These are phyloP conservation scores for Pseudocercospora cruenta DNA, from an alignment of 2,329 filamentous ascomycete species.

Conservation along the genomic window DNA sequence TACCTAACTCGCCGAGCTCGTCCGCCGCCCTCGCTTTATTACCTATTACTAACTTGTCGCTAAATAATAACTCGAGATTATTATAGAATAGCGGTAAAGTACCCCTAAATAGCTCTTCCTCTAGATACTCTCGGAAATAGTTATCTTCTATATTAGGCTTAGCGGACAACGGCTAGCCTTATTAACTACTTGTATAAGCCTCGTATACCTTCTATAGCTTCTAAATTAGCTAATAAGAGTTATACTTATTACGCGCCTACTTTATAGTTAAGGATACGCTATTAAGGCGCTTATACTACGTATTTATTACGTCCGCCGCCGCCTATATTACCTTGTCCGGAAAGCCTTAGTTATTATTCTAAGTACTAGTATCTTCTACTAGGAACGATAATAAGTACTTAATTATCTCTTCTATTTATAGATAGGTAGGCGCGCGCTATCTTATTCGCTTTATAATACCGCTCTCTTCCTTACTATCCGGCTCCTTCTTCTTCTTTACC, in stretches of 20 bases:
- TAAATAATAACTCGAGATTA: neutral
- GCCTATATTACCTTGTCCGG: neutral
- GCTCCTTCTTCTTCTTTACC: too few species aligned
- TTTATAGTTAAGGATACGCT: too few species aligned
- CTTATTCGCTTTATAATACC: too few species aligned
- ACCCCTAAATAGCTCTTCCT: neutral
- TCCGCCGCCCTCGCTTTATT: neutral
- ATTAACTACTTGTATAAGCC: neutral
- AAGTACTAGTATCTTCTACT: neutral
- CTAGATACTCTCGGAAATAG: neutral
- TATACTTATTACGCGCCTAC: neutral
- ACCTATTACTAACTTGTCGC: neutral
- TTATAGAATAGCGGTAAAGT: neutral
- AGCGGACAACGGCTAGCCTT: neutral
- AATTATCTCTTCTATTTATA: neutral
- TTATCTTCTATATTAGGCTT: neutral
- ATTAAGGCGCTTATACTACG: neutral
- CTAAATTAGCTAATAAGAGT: neutral
- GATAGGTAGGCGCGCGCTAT: too few species aligned
- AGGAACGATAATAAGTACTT: neutral
- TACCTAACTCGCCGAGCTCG: neutral
- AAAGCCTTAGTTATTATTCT: conserved; percentile 1
- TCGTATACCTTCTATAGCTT: neutral
- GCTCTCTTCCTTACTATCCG: neutral
- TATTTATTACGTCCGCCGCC: neutral